These are phyloP conservation scores for Scheffersomyces stambukii DNA, from an alignment of 1,139 yeast species.

Conservation along the genomic window DNA sequence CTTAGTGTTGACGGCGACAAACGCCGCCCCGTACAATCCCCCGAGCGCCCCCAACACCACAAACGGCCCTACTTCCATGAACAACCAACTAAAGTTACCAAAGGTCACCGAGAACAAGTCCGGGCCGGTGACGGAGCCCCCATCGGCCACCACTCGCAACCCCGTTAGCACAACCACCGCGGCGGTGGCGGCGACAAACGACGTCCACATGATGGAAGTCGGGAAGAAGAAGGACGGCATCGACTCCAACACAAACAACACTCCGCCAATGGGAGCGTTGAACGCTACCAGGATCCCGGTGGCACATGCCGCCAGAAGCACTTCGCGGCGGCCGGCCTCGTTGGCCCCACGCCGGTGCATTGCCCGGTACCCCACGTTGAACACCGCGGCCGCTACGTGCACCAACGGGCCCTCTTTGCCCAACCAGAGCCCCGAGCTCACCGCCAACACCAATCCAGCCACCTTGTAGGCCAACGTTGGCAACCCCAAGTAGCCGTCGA, in stretches of 20 bases:
- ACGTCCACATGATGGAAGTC: slow-evolving; percentile 71
- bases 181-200: slow-evolving; percentile 72
- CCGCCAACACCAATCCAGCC: slow-evolving; percentile 56
- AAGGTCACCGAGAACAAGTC: slow-evolving; percentile 61
- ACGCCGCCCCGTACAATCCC: slow-evolving; percentile 59
- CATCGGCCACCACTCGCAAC: slow-evolving; percentile 54
- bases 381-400: slow-evolving; percentile 72
- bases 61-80: slow-evolving; percentile 67
- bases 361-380: slow-evolving; percentile 27
- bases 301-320: slow-evolving; percentile 81
- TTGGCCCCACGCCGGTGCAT: slow-evolving; percentile 18
- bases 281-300: slow-evolving; percentile 94
- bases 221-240: slow-evolving; percentile 62
- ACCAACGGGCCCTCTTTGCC: slow-evolving; percentile 95
- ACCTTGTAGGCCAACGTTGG: slow-evolving; percentile 47
- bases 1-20: slow-evolving; percentile 45
- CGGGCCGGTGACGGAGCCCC: slow-evolving; percentile 47
- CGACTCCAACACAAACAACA: slow-evolving; percentile 76
- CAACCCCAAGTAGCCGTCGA: slow-evolving; percentile 43
- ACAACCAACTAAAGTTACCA: slow-evolving; percentile 71
- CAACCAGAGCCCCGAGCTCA: slow-evolving; percentile 82
- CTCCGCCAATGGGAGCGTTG: slow-evolving; percentile 95
- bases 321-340: slow-evolving; percentile 58
- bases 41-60: slow-evolving; percentile 63
- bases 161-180: slow-evolving; percentile 64